These are phyloP conservation scores for Curvularia spicifera DNA, from an alignment of 2,329 filamentous ascomycete genomes.

Conservation along the genomic window DNA sequence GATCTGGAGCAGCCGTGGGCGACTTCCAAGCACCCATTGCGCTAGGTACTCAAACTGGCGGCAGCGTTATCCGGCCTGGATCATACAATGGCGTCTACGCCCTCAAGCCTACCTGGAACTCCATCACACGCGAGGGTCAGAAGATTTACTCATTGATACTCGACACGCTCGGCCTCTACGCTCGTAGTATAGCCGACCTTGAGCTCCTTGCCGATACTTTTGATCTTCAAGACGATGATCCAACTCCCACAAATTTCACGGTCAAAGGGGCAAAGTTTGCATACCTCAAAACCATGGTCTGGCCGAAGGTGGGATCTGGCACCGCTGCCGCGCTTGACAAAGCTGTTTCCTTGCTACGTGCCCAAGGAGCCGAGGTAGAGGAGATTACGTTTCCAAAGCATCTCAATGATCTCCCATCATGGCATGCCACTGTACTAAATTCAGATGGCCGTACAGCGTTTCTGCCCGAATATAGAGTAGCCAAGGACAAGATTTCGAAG, in stretches of 20 bases:
- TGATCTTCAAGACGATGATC: constrained; percentile 59
- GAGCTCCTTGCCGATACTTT: constrained; percentile 63
- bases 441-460: constrained; percentile 63
- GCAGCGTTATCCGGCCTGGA: constrained; percentile 67
- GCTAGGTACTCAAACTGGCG: constrained; percentile 71
- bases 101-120: constrained; percentile 70
- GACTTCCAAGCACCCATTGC: constrained; percentile 68
- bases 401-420: constrained; percentile 51
- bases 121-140: constrained; percentile 67
- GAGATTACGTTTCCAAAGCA: constrained; percentile 60
- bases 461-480: constrained; percentile 59
- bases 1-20: constrained; percentile 69
- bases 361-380: constrained; percentile 62
- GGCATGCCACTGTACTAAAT: constrained; percentile 59
- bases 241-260: constrained; percentile 45
- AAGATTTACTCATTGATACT: constrained; percentile 65
- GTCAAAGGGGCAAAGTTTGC: constrained; percentile 60
- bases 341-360: constrained; percentile 41
- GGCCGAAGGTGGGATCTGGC: constrained; percentile 51
- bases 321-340: constrained; percentile 46
- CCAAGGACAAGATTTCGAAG: constrained; percentile 56
- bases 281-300: constrained; percentile 59
- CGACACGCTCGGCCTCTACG: constrained; percentile 69
- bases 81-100: constrained; percentile 70
- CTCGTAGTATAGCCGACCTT: constrained; percentile 64